phyloP scores from a whole-genome alignment of 164 flowering plant genomes.

The Piper betle region DNA sequence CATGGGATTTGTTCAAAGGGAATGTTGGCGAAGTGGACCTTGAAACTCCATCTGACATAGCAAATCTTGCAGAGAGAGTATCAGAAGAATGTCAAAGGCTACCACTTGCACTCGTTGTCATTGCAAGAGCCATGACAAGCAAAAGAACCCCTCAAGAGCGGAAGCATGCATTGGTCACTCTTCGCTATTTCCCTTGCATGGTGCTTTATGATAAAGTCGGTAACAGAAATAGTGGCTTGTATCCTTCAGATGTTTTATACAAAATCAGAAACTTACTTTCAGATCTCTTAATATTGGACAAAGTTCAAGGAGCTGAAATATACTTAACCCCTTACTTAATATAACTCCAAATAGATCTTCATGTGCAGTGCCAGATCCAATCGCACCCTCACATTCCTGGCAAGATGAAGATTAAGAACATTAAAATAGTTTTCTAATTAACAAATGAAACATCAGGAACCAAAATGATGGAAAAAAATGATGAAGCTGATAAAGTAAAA shows the following conservation, averaged over 20 bases:
- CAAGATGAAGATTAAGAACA: background rate
- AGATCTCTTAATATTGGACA: background rate
- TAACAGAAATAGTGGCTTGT: background rate
- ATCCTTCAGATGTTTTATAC: too few relatives aligned
- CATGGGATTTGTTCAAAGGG: slow-evolving; percentile 4
- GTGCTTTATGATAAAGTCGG: too few relatives aligned
- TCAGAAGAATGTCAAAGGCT: slow-evolving; percentile 5
- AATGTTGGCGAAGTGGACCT: slow-evolving; percentile 3
- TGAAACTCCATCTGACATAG: background rate
- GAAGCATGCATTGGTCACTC: slow-evolving; percentile 3
- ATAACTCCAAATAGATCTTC: background rate
- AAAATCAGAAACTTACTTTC: background rate
- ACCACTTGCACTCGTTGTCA: slow-evolving; percentile 6
- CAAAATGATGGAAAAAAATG: too few relatives aligned
- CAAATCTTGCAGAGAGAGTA: background rate
- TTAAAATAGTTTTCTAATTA: too few relatives aligned
- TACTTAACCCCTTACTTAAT: background rate
- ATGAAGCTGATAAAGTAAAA: too few relatives aligned
- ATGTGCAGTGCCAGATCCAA: background rate
- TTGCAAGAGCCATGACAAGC: slow-evolving; percentile 6
- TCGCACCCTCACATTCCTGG: background rate
- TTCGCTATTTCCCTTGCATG: background rate
- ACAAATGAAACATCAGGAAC: too few relatives aligned
- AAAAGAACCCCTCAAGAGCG: background rate
- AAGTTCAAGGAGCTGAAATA: background rate